Evolutionary conservation across 306 rosid genomes (phyloP).

Genomic region (Purshia tridentata): DNA sequence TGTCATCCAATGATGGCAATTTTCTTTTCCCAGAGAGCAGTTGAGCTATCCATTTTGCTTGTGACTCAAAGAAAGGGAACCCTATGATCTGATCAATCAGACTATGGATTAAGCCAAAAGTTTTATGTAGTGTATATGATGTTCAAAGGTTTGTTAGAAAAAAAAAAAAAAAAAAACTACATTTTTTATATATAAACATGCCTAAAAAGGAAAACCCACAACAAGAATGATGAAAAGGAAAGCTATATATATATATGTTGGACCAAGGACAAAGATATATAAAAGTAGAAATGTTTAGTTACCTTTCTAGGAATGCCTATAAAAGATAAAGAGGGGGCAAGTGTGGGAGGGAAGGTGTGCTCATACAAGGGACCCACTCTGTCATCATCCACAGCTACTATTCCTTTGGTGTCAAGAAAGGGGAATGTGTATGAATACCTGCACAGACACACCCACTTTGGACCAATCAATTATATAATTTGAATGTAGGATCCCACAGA

Average conservation of each 20-base stretch:
- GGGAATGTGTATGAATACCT: slow-evolving; percentile 94
- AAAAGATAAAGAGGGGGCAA: slow-evolving; percentile 90
- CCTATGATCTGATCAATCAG: slow-evolving; percentile 65
- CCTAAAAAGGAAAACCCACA: too few species aligned
- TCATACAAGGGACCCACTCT: slow-evolving; percentile 94
- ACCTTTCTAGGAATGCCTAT: slow-evolving; percentile 90
- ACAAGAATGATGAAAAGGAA: slow-evolving; percentile 10
- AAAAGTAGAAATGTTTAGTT: background rate
- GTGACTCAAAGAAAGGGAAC: slow-evolving; percentile 95
- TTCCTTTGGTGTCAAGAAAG: slow-evolving; percentile 95
- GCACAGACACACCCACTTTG: slow-evolving; percentile 32
- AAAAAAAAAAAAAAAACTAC: too few species aligned
- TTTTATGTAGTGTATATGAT: too few species aligned
- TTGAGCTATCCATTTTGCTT: slow-evolving; percentile 98
- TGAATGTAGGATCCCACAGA: slow-evolving; percentile 31
- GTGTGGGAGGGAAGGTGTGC: slow-evolving; percentile 93
- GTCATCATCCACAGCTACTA: slow-evolving; percentile 78
- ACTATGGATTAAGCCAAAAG: background rate
- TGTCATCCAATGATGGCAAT: slow-evolving; percentile 82
- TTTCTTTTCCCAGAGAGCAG: slow-evolving; percentile 75
- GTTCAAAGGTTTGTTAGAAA: too few species aligned
- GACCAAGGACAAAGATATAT: background rate
- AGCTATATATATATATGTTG: background rate
- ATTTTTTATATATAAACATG: too few species aligned
- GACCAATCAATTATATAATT: slow-evolving; percentile 15